A percentile compares a stretch with the other conserved stretches of the same genome.
Evolutionary conservation across 2,329 filamentous ascomycete species (phyloP).

Genomic region (Triangularia setosa): DNA sequence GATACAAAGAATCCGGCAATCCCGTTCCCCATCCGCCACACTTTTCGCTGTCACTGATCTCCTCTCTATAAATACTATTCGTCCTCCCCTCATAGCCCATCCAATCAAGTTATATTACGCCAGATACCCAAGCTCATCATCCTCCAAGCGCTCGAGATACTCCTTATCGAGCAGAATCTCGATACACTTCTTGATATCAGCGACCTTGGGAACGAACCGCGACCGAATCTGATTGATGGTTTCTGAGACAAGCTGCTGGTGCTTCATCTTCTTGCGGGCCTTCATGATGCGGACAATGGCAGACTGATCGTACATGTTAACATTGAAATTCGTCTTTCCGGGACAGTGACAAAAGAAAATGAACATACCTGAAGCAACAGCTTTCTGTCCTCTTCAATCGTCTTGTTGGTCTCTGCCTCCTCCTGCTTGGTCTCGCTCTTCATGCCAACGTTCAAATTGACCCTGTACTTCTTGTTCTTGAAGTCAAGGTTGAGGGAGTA

Average conservation of each 20-base stretch:
- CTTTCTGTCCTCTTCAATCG: constrained; percentile 96
- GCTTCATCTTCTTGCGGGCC: constrained; percentile 98
- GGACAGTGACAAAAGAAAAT: background rate
- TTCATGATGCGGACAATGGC: constrained; percentile 99
- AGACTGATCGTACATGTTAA: constrained; percentile 55
- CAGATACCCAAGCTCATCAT: constrained; percentile 90
- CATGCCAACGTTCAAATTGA: constrained; percentile 92
- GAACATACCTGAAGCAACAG: constrained; percentile 83
- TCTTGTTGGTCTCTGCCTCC: constrained; percentile 97
- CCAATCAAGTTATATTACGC: constrained; percentile 55
- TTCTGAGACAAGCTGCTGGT: constrained; percentile 88
- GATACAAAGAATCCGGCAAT: background rate
- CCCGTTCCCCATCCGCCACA: background rate
- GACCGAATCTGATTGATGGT: constrained; percentile 92
- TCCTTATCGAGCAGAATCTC: constrained; percentile 98
- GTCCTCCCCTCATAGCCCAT: background rate
- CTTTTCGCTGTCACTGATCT: background rate
- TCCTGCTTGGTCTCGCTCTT: constrained; percentile 96
- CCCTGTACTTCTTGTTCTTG: constrained; percentile 96
- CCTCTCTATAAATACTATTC: background rate
- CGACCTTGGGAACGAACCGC: constrained; percentile 87
- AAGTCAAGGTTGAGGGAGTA: constrained; percentile 91
- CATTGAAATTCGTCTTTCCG: background rate
- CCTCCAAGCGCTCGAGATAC: constrained; percentile 92
- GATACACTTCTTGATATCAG: constrained; percentile 99